Evolutionary conservation across 768 basidiomycete species (phyloP).

Genomic region (Tylopilus subfusipes): DNA sequence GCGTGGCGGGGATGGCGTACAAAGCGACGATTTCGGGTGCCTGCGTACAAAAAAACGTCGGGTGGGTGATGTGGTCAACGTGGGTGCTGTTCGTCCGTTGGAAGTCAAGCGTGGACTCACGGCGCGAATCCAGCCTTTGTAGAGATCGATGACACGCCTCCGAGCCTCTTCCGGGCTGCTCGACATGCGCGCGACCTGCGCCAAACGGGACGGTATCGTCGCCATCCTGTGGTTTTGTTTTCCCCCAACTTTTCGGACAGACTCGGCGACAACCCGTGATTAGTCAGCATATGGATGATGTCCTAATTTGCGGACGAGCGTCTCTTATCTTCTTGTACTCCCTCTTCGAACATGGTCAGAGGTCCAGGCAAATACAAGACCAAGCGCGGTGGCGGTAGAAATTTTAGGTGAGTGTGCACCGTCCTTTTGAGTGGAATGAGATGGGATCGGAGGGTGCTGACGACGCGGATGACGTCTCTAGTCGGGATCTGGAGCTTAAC

Average conservation of each 20-base stretch:
- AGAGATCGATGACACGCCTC: constrained; percentile 67
- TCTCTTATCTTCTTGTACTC: not conserved
- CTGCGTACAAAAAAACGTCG: too few relatives aligned
- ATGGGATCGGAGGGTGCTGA: constrained; percentile 11
- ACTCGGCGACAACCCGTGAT: constrained; percentile 6
- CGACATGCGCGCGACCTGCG: constrained; percentile 64
- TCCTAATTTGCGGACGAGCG: constrained; percentile 9
- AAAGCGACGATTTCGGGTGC: constrained; percentile 87
- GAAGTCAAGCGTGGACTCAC: constrained; percentile 47
- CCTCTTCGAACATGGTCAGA: constrained; percentile 30
- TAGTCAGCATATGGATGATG: constrained; percentile 18
- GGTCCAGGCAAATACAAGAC: constrained; percentile 47
- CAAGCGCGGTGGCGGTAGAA: constrained; percentile 84
- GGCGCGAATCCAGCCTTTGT: constrained; percentile 90
- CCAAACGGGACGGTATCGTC: constrained; percentile 88
- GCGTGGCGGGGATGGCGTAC: constrained; percentile 79
- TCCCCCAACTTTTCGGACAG: not conserved
- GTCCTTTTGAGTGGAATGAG: not conserved
- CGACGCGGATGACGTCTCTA: constrained; percentile 22
- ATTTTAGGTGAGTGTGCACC: constrained; percentile 56
- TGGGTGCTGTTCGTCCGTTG: too few relatives aligned
- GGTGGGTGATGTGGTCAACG: too few relatives aligned
- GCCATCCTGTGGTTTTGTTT: constrained; percentile 42
- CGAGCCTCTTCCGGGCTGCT: constrained; percentile 57
- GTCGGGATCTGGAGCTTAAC: constrained; percentile 59